phyloP scores from a whole-genome alignment of 371 early-diverging fungal species.

The Neoconidiobolus thromboides region DNA sequence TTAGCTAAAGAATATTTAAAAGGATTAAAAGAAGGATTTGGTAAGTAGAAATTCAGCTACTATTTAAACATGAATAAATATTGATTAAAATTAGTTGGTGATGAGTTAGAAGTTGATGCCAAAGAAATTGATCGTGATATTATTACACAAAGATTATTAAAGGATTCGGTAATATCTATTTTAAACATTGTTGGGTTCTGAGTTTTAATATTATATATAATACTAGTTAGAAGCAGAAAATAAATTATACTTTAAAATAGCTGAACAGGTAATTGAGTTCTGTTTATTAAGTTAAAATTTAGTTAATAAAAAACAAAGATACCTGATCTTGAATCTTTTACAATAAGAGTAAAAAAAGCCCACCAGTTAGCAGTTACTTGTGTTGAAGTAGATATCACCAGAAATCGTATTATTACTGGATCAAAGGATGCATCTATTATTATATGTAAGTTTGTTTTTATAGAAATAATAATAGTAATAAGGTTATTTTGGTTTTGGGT shows the following conservation, averaged over 20 bases:
- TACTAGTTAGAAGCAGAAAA: slow-evolving; percentile 30
- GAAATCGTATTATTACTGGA: slow-evolving; percentile 55
- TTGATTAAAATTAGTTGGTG: slow-evolving; percentile 16
- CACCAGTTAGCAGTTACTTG: slow-evolving; percentile 63
- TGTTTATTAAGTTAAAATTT: no score
- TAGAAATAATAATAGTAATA: neutral
- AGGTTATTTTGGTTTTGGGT: no score
- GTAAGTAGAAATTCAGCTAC: neutral
- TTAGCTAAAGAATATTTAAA: slow-evolving; percentile 79
- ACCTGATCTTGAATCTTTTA: neutral
- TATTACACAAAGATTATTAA: slow-evolving; percentile 66
- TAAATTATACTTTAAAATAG: slow-evolving; percentile 24
- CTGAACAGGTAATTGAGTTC: slow-evolving; percentile 17
- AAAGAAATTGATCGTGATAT: slow-evolving; percentile 80
- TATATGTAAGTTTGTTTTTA: slow-evolving; percentile 37
- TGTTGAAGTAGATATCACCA: slow-evolving; percentile 46
- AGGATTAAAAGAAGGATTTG: slow-evolving; percentile 26
- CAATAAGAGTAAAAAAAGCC: slow-evolving; percentile 15
- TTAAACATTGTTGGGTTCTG: neutral
- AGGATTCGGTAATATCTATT: slow-evolving; percentile 44
- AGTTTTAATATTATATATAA: no score
- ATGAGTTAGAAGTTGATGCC: slow-evolving; percentile 66
- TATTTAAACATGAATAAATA: neutral
- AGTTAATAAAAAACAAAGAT: no score
- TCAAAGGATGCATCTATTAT: slow-evolving; percentile 78